A percentile compares a stretch with the other conserved stretches of the same genome.
Evolutionary conservation across 75 land plant species (phyloP).

Genomic region (Sequoia sempervirens): DNA sequence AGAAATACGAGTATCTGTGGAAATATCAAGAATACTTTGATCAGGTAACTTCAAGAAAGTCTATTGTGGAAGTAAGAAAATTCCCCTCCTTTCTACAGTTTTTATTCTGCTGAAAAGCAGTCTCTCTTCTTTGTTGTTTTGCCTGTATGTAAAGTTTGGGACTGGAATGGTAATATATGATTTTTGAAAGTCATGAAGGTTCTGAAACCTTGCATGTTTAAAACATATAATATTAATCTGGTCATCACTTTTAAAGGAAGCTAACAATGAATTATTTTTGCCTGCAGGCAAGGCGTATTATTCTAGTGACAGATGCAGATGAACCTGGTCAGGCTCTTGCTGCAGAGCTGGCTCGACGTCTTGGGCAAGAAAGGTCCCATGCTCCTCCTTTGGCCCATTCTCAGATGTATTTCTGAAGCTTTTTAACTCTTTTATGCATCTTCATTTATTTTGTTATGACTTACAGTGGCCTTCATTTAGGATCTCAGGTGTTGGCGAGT

Average conservation of each 20-base stretch:
- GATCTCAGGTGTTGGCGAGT: constrained; percentile 88
- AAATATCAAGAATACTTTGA: constrained; percentile 77
- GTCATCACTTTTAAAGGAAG: not conserved
- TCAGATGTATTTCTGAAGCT: not conserved
- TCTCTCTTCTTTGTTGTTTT: not conserved
- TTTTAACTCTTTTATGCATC: not conserved
- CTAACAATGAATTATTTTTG: not conserved
- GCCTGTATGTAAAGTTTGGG: not conserved
- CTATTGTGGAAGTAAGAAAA: not conserved
- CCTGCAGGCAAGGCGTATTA: constrained; percentile 75
- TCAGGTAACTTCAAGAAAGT: constrained; percentile 34
- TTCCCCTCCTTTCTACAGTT: not conserved
- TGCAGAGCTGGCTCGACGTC: constrained; percentile 92
- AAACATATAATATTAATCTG: constrained; percentile 2
- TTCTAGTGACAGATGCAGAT: constrained; percentile 95
- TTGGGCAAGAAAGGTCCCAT: constrained; percentile 84
- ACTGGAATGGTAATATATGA: not conserved
- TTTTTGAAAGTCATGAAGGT: not conserved
- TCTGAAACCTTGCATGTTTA: not conserved
- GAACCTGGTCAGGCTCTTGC: constrained; percentile 94
- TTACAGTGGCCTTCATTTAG: not conserved
- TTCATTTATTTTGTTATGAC: not conserved
- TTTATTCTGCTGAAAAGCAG: not conserved
- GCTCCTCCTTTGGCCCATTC: not conserved
- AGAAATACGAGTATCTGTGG: constrained; percentile 79